Evolutionary conservation across 108 stramenopile species (phyloP).

Genomic region (Pseudonitzschia delicatissima): DNA sequence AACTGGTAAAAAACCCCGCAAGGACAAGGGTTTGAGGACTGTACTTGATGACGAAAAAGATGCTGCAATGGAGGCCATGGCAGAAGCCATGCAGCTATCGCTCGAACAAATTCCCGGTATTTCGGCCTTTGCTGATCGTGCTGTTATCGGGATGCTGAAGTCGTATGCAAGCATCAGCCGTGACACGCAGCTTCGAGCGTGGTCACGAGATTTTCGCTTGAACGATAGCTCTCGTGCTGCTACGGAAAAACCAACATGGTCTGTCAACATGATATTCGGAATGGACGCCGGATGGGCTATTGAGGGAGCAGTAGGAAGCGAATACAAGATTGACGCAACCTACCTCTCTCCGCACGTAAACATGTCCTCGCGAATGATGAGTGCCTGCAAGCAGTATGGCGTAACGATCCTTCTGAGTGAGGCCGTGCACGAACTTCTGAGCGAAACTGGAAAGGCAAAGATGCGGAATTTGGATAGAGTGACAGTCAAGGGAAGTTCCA

Average conservation of each 20-base stretch:
- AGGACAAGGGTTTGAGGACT: neutral
- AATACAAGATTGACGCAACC: conserved; percentile 95
- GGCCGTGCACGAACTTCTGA: conserved; percentile 80
- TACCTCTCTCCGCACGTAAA: conserved; percentile 95
- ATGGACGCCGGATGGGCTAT: conserved; percentile 98
- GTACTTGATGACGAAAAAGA: conserved; percentile 8
- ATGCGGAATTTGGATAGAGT: conserved; percentile 91
- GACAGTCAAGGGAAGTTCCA: conserved; percentile 87
- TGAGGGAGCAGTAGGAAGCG: conserved; percentile 90
- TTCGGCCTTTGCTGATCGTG: conserved; percentile 71
- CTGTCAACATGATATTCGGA: conserved; percentile 78
- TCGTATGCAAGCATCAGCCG: conserved; percentile 74
- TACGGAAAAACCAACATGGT: conserved; percentile 37
- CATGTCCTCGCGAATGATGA: conserved; percentile 94
- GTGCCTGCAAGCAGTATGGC: conserved; percentile 88
- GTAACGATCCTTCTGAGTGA: conserved; percentile 72
- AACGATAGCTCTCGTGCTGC: conserved; percentile 54
- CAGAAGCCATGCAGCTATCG: conserved; percentile 46
- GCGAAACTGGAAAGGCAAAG: conserved; percentile 48
- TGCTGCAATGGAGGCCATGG: conserved; percentile 17
- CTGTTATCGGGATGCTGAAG: conserved; percentile 81
- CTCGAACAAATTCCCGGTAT: conserved; percentile 70
- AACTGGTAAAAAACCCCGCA: conserved; percentile 17
- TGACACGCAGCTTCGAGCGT: conserved; percentile 61
- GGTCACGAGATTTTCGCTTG: conserved; percentile 67